Percentiles rank a stretch among this genome's conserved stretches.
Conservation (phyloP, 2,329 filamentous ascomycete genomes). For the Malbranchea zuffiana region DNA sequence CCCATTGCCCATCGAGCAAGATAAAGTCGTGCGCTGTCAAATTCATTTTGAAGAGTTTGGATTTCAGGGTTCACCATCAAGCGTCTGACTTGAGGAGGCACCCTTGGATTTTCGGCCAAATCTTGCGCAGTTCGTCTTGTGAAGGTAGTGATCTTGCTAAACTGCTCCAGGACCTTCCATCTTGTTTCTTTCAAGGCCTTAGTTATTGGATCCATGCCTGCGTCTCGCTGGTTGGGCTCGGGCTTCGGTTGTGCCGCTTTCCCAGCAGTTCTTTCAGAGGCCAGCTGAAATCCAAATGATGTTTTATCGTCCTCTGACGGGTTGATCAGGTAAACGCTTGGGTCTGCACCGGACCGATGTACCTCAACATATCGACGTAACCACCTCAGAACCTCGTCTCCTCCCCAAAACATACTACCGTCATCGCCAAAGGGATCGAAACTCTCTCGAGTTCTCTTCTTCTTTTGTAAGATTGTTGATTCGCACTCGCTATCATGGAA, state of each 20-base stretch:
- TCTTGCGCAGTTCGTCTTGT: conserved; percentile 85
- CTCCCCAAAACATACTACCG: conserved; percentile 86
- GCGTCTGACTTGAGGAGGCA: conserved; percentile 78
- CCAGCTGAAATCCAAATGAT: conserved; percentile 53
- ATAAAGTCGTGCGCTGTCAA: conserved; percentile 90
- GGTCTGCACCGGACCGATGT: conserved; percentile 74
- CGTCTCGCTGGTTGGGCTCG: conserved; percentile 44
- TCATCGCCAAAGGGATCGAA: conserved; percentile 84
- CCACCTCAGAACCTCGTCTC: conserved; percentile 90
- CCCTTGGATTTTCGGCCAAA: conserved; percentile 76
- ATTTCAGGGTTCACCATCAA: conserved; percentile 86
- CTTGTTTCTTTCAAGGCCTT: conserved; percentile 90
- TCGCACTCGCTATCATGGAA: conserved; percentile 97
- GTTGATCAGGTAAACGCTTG: conserved; percentile 83
- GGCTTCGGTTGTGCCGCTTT: conserved; percentile 7
- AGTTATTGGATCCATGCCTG: conserved; percentile 80
- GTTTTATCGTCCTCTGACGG: conserved; percentile 73
- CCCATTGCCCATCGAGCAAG: conserved; percentile 97
- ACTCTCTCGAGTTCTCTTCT: conserved; percentile 66
- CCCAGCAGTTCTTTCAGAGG: conserved; percentile 29
- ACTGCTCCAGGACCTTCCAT: conserved; percentile 93
- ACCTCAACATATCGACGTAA: conserved; percentile 71
- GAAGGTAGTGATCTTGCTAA: conserved; percentile 95
- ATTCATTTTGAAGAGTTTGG: conserved; percentile 90
- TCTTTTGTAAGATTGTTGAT: conserved; percentile 88